Evolutionary conservation across 2,329 filamentous ascomycete species (phyloP), one percentile per base, ranked within the genome.

Genomic region (Zymoseptoria passerinii): DNA sequence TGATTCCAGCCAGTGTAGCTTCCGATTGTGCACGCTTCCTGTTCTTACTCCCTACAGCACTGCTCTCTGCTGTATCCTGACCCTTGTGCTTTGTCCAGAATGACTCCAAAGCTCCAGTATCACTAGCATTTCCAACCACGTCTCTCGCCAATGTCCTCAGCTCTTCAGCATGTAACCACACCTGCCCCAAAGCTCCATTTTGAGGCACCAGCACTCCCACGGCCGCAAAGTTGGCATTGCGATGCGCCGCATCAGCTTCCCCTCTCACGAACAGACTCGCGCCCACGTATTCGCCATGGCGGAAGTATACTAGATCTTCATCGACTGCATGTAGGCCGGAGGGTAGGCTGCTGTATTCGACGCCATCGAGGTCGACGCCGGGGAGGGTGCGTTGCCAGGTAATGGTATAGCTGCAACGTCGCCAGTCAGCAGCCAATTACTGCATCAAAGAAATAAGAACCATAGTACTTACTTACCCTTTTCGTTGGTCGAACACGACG

Each of bases 261-360:
- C 83, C 83, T 72, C 95, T 95, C 71, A 94, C 80, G 72, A 96
- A 99, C 28, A 92, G 91, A 76, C 91, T 96, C 66, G 97, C 80
- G 28, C 94, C 94, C 4, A 91, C 92, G 76, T 91, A 87, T 52
- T 83, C 86, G 51, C 59, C 66, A 70, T 97, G 91, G 50, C 95
- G 86, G 73, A 97, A 99, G 78, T 97, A 99, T 74, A 88, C 79
- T 54, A 97, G 79, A 73, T 99, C 94, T 65, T 92, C 85, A 29
- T 86, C 80, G 19, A 97, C 90, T 58, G 90, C 88, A 75, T 99
- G 94, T 53, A 96, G 75, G 23, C 94, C 94, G 0, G 92, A 97
- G 2, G 94, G 94, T 52, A 99, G 81, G 61, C 90, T 95, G 76
- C 96, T 97, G 81, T 91, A 99, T 75, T 99, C 94, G 23, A 88